Evolutionary conservation across 73 alveolate species (phyloP).

Genomic region (Symbiodinium pilosum): DNA sequence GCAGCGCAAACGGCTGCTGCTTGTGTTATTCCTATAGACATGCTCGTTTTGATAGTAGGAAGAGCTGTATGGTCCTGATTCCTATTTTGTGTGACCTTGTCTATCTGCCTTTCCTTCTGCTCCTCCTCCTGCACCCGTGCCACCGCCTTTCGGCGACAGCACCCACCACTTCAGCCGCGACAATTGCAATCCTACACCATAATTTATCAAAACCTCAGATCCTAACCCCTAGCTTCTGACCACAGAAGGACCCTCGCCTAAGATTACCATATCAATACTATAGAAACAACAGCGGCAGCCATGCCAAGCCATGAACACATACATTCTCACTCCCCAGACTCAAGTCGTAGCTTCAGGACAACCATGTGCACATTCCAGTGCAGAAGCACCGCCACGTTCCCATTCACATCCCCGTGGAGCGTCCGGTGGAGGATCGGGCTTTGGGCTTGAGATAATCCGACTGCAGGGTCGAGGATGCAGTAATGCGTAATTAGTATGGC

Average conservation of each 20-base stretch:
- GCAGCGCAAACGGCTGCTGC: background rate
- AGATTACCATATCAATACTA: background rate
- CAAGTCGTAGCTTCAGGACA: slow-evolving; percentile 19
- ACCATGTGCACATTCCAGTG: slow-evolving; percentile 86
- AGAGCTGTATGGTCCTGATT: background rate
- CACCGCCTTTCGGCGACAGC: background rate
- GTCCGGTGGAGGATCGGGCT: slow-evolving; percentile 22
- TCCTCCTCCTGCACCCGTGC: background rate
- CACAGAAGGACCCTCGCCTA: background rate
- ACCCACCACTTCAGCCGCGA: background rate
- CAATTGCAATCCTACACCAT: background rate
- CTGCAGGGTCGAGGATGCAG: too few relatives aligned
- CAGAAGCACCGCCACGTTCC: slow-evolving; percentile 94
- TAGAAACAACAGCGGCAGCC: too few relatives aligned
- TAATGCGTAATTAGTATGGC: too few relatives aligned
- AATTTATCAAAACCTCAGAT: background rate
- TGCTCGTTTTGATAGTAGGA: background rate
- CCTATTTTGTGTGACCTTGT: background rate
- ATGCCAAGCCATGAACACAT: background rate
- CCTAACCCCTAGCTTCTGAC: background rate
- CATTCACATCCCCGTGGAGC: slow-evolving; percentile 62
- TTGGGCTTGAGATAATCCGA: too few relatives aligned
- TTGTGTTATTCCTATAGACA: background rate
- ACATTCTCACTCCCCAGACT: background rate
- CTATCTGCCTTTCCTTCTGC: background rate